Evolutionary conservation across 2,329 filamentous ascomycete species (phyloP).

Genomic region (Tolypocladium ovalisporum): DNA sequence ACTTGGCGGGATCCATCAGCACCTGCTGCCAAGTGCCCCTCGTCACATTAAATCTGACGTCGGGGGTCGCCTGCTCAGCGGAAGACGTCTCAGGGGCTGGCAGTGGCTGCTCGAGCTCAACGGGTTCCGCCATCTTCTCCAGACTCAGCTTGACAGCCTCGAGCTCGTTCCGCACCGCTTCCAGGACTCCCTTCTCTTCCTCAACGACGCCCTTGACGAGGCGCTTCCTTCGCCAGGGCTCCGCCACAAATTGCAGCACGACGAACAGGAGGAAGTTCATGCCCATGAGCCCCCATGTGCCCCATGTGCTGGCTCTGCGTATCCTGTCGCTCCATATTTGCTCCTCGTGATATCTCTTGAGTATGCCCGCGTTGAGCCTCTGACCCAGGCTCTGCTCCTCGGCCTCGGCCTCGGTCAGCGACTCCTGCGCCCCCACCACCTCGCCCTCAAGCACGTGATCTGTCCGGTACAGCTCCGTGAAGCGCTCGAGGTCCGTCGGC

Average conservation of each 20-base stretch:
- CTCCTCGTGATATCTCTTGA: slow-evolving; percentile 93
- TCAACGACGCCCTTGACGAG: slow-evolving; percentile 77
- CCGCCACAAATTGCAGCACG: slow-evolving; percentile 75
- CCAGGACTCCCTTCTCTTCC: slow-evolving; percentile 52
- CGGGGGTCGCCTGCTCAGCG: not conserved
- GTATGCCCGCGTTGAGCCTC: slow-evolving; percentile 68
- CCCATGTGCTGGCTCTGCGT: slow-evolving; percentile 91
- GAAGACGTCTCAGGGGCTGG: slow-evolving; percentile 3
- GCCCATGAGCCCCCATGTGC: slow-evolving; percentile 96
- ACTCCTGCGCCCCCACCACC: slow-evolving; percentile 61
- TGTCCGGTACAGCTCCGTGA: slow-evolving; percentile 81
- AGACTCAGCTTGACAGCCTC: slow-evolving; percentile 19
- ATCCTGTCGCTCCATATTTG: slow-evolving; percentile 99
- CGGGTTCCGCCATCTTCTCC: slow-evolving; percentile 12
- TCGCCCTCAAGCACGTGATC: slow-evolving; percentile 90
- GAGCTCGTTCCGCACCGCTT: slow-evolving; percentile 35
- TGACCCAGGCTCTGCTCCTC: slow-evolving; percentile 68
- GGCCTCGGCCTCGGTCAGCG: slow-evolving; percentile 64
- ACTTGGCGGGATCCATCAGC: slow-evolving; percentile 29
- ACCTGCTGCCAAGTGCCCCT: slow-evolving; percentile 30
- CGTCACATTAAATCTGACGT: not conserved
- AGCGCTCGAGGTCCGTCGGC: slow-evolving; percentile 78
- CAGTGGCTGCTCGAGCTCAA: not conserved
- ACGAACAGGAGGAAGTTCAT: slow-evolving; percentile 87
- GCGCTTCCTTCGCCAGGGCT: slow-evolving; percentile 78